These are phyloP conservation scores for Berberis vulgaris DNA, from an alignment of 164 flowering plant genomes.

Conservation along the genomic window DNA sequence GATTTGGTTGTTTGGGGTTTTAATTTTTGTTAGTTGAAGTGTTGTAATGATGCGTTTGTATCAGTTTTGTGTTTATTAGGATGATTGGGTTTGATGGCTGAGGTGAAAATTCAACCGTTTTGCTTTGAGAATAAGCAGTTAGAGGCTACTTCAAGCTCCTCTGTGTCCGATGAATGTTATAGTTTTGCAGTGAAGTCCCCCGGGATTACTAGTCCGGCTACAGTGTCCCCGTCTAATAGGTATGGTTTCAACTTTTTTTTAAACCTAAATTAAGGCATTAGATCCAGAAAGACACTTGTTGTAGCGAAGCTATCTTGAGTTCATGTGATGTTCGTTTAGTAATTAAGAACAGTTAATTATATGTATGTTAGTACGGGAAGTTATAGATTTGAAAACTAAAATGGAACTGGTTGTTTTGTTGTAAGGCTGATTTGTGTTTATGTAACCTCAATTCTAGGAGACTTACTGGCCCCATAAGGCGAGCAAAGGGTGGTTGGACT, in stretches of 20 bases:
- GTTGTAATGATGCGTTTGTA: no score
- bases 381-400: no score
- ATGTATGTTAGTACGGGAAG: no score
- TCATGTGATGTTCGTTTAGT: no score
- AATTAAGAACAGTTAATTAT: no score
- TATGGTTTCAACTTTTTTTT: conserved; percentile 13
- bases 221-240: conserved; percentile 66
- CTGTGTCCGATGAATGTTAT: conserved; percentile 62
- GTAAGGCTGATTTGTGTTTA: neutral
- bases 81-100: conserved; percentile 30
- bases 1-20: no score
- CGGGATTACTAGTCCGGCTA: conserved; percentile 38
- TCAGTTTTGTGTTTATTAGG: no score
- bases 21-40: no score
- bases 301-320: neutral
- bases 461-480: conserved; percentile 82
- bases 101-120: conserved; percentile 32
- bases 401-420: no score
- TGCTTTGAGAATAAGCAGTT: conserved; percentile 76
- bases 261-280: neutral
- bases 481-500: conserved; percentile 98
- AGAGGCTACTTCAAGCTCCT: conserved; percentile 61
- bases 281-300: neutral
- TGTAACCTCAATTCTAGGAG: conserved; percentile 42
- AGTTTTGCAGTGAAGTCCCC: conserved; percentile 52